phyloP scores from a whole-genome alignment of 164 flowering plant genomes.

The Stephania cephalantha region DNA sequence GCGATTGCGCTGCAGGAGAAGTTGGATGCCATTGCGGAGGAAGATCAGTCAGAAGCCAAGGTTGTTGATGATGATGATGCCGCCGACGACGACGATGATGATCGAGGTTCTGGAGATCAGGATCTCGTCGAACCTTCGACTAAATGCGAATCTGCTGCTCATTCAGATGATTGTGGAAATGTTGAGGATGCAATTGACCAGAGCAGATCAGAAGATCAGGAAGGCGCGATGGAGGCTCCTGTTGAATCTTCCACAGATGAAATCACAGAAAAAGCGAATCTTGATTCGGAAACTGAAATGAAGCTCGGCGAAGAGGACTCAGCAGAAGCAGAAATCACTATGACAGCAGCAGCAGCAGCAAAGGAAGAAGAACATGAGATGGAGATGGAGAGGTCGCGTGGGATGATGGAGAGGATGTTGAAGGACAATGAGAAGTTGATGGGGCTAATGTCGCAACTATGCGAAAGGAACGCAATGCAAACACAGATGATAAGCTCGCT shows the following conservation, averaged over 20 bases:
- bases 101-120: background rate
- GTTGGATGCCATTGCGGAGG: slow-evolving; percentile 30
- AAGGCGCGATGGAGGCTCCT: background rate
- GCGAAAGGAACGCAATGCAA: slow-evolving; percentile 44
- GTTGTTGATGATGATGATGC: slow-evolving; percentile 4
- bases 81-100: background rate
- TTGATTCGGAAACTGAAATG: background rate
- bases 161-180: background rate
- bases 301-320: background rate
- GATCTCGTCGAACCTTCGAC: background rate
- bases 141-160: background rate
- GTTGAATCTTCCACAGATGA: too few relatives aligned
- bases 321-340: background rate
- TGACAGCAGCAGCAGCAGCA: background rate
- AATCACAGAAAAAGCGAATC: too few relatives aligned
- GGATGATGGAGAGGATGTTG: slow-evolving; percentile 39
- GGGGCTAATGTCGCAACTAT: slow-evolving; percentile 43
- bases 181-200: background rate
- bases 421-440: slow-evolving; percentile 49
- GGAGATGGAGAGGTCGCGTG: slow-evolving; percentile 14
- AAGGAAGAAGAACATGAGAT: slow-evolving; percentile 6
- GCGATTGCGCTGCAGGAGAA: slow-evolving; percentile 61
- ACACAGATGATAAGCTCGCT: slow-evolving; percentile 34
- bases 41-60: slow-evolving; percentile 2
- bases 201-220: background rate